A percentile compares a stretch with the other conserved stretches of the same genome.
Conservation (phyloP, 1,139 yeast species). For the Candida sanyaensis region DNA sequence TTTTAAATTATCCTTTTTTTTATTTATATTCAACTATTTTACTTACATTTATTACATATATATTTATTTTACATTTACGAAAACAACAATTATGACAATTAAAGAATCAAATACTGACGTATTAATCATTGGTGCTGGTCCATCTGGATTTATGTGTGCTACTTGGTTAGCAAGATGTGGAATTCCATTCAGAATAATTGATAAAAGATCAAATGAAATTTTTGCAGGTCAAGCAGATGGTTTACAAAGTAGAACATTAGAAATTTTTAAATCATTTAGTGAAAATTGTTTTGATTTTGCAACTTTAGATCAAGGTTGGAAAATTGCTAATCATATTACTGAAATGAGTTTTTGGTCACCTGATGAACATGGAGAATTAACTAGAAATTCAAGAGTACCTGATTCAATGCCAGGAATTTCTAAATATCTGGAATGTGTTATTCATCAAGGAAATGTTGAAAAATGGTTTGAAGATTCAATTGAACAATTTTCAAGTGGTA, state of each 20-base stretch:
- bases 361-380: slow-evolving; percentile 18
- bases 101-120: slow-evolving; percentile 31
- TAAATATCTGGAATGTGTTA: slow-evolving; percentile 29
- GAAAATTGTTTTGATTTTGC: slow-evolving; percentile 26
- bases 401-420: slow-evolving; percentile 31
- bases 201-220: slow-evolving; percentile 27
- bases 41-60: background rate
- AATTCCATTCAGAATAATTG: slow-evolving; percentile 28
- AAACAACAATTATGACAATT: slow-evolving; percentile 4
- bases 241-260: slow-evolving; percentile 27
- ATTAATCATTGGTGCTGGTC: slow-evolving; percentile 38
- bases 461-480: slow-evolving; percentile 27
- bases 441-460: slow-evolving; percentile 35
- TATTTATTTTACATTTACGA: background rate
- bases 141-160: slow-evolving; percentile 34
- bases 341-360: slow-evolving; percentile 29
- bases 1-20: background rate
- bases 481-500: slow-evolving; percentile 24
- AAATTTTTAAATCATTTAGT: slow-evolving; percentile 25
- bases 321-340: slow-evolving; percentile 27
- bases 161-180: slow-evolving; percentile 33
- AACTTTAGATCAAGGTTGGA: slow-evolving; percentile 24
- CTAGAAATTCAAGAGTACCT: slow-evolving; percentile 25
- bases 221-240: slow-evolving; percentile 42
- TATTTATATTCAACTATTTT: background rate